Base-by-base conservation (phyloP, 2,329 filamentous ascomycete genomes). In the Fusarium luffae region DNA sequence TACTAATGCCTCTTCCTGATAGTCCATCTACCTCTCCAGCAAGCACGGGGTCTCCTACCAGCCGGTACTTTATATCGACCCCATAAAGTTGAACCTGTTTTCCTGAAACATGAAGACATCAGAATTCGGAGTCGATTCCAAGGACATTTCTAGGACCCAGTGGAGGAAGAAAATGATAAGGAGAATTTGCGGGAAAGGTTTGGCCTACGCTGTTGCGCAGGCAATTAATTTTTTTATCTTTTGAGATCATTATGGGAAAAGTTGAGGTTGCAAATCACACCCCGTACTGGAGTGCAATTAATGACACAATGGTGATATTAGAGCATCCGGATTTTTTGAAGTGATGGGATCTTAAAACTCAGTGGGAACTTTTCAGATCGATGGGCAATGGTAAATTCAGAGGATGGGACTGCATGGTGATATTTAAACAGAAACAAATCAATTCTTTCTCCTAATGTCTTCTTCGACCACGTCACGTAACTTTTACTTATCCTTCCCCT, bases 41-140 rank as follows among this genome's bases (percentile, higher is more conserved):
- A 44, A 61, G 57, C 12, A 12, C 14, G 8, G 60, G 57, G 28
- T 54, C 59, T 7, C 61, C 57, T n/a, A 55, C 52, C 19, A 74
- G 69, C 44, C 71, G 55, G 46, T 75, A 71, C 50, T 74, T 75
- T 16, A 66, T 59, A 7, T 56, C 49, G n/a, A 12, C 23, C 25
- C 13, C 6, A 19, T 37, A 40, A 14, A 28, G n/a, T 9, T 32
- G 32, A 27, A 41, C 18, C 25, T 16, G 16, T 23, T 28, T 19
- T 41, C 23, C 18, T 27, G 11, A n/a, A 40, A 23, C 6, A 51
- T 13, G 23, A n/a, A 27, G 32, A 34, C 12, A 14, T 11, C 13
- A 40, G 28, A 25, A 19, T 11, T 11, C 28, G 11, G 43, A 48
- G n/a, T n/a, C 18, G n/a, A 21, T n/a, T 37, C 16, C 18, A 37